Conservation (phyloP, 768 basidiomycete species). For the Xerocomellus chrysenteron region DNA sequence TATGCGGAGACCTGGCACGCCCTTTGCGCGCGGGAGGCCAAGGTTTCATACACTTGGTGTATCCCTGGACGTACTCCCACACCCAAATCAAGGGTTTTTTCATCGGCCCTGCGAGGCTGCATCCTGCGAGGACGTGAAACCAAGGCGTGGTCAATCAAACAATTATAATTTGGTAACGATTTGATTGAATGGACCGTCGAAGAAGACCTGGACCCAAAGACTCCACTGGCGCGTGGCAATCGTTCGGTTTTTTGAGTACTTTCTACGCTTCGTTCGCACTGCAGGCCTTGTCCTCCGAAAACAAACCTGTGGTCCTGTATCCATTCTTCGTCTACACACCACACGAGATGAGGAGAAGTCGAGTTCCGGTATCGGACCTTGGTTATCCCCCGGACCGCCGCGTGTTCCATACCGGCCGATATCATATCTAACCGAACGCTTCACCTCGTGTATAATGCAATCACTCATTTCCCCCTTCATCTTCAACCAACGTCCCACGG, state of each 20-base stretch:
- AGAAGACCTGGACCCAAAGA: constrained; percentile 28
- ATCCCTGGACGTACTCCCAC: constrained; percentile 15
- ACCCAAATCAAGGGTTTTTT: constrained; percentile 22
- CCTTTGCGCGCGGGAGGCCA: constrained; percentile 27
- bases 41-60: constrained; percentile 13
- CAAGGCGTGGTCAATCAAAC: constrained; percentile 11
- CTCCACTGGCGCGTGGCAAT: constrained; percentile 29
- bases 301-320: constrained; percentile 16
- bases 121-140: constrained; percentile 13
- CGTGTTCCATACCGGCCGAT: constrained; percentile 5
- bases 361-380: constrained; percentile 27
- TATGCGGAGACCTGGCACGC: constrained; percentile 26
- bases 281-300: constrained; percentile 8
- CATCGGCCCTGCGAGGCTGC: constrained; percentile 22
- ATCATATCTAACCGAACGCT: constrained; percentile 31
- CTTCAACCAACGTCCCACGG: constrained; percentile 3
- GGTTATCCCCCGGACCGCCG: constrained; percentile 15
- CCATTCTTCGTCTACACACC: constrained; percentile 4
- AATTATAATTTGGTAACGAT: constrained; percentile 23
- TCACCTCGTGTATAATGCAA: constrained; percentile 6
- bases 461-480: constrained; percentile 14
- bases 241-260: constrained; percentile 19
- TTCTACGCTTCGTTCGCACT: neutral
- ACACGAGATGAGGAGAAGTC: neutral
- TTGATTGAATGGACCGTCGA: constrained; percentile 6